phyloP scores from a whole-genome alignment of 2,329 filamentous ascomycete genomes.

The Calonectria multiphialidica region DNA sequence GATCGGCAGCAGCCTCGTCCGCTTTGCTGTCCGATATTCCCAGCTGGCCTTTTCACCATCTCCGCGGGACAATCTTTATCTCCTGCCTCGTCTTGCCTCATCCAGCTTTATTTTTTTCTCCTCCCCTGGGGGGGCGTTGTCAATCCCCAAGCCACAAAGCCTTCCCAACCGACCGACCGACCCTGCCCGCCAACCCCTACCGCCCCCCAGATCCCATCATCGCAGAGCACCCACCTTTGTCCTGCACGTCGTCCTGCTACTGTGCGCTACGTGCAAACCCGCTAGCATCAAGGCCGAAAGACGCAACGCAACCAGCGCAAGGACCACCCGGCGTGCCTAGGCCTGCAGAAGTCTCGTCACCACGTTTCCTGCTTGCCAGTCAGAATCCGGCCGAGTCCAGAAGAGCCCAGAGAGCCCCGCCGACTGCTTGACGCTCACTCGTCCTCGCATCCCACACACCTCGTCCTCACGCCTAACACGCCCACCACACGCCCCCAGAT shows the following conservation, averaged over 20 bases:
- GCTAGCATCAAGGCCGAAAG: slow-evolving; percentile 3
- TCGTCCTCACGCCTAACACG: not conserved
- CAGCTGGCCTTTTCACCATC: not conserved
- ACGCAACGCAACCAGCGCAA: slow-evolving; percentile 2
- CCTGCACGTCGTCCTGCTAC: slow-evolving; percentile 2
- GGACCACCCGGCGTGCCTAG: not conserved
- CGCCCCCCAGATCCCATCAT: slow-evolving; percentile 20
- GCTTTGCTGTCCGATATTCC: not conserved
- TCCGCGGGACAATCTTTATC: not conserved
- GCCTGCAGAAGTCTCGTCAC: slow-evolving; percentile 11
- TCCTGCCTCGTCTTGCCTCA: not conserved
- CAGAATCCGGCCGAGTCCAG: slow-evolving; percentile 9
- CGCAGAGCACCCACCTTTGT: slow-evolving; percentile 4
- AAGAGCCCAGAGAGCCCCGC: not conserved
- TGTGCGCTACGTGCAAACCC: not conserved
- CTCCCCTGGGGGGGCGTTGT: not conserved
- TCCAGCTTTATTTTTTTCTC: not conserved
- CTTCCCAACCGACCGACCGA: not conserved
- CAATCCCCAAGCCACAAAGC: slow-evolving; percentile 1
- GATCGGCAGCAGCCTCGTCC: not conserved
- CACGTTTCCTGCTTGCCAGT: slow-evolving; percentile 7
- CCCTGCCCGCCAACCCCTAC: not conserved
- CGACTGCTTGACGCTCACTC: not conserved
- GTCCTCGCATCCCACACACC: not conserved
- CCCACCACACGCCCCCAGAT: not conserved